Evolutionary conservation across 2,329 filamentous ascomycete genomes (phyloP).

Genomic region (Fusarium agapanthi): DNA sequence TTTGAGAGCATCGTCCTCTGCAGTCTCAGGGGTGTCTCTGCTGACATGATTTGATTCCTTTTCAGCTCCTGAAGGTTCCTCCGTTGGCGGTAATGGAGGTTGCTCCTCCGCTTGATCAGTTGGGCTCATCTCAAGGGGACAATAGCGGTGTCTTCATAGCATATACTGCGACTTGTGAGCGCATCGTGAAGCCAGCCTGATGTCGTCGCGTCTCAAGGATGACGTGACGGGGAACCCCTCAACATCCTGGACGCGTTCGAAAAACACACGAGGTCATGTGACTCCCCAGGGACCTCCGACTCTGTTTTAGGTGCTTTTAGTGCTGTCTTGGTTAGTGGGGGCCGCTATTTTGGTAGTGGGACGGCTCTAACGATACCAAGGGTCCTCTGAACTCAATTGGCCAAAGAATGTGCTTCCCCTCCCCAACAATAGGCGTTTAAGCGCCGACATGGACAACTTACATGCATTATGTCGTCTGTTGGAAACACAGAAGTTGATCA

Average conservation of each 20-base stretch:
- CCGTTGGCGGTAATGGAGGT: slow-evolving; percentile 15
- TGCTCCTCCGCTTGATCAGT: slow-evolving; percentile 19
- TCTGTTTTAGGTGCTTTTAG: background rate
- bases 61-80: background rate
- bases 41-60: background rate
- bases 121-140: slow-evolving; percentile 32
- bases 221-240: slow-evolving; percentile 34
- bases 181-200: slow-evolving; percentile 30
- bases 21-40: slow-evolving; percentile 7
- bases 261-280: slow-evolving; percentile 41
- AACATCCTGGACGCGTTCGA: slow-evolving; percentile 22
- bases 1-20: slow-evolving; percentile 30
- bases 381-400: slow-evolving; percentile 38
- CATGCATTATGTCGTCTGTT: slow-evolving; percentile 40
- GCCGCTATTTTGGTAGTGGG: slow-evolving; percentile 39
- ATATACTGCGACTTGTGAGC: slow-evolving; percentile 6
- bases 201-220: slow-evolving; percentile 33
- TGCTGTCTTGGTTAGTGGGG: slow-evolving; percentile 26
- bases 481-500: slow-evolving; percentile 37
- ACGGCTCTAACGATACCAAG: slow-evolving; percentile 39
- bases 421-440: slow-evolving; percentile 41
- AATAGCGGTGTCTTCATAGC: background rate
- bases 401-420: slow-evolving; percentile 34
- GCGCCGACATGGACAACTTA: slow-evolving; percentile 43
- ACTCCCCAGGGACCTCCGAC: background rate